These are phyloP conservation scores for Pulveroboletus frians DNA, from an alignment of 768 basidiomycete species.

Conservation along the genomic window DNA sequence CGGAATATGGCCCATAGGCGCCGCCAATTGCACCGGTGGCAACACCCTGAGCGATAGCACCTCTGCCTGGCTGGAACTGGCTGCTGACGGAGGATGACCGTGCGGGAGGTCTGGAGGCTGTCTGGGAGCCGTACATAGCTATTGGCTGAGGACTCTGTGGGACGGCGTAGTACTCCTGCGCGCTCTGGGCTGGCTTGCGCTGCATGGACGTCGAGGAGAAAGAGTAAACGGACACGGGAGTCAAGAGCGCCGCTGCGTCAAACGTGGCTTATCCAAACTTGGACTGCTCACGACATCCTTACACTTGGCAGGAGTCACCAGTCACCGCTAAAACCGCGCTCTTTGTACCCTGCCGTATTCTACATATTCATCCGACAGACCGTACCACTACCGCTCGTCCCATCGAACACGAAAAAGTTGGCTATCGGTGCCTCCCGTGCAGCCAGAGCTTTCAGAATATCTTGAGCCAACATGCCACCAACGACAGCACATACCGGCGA, in stretches of 20 bases:
- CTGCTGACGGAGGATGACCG: conserved; percentile 27
- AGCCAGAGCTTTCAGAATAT: conserved; percentile 86
- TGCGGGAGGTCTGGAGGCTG: conserved; percentile 21
- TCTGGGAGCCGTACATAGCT: conserved; percentile 27
- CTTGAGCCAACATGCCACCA: conserved; percentile 92
- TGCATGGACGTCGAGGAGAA: conserved; percentile 29
- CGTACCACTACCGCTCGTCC: conserved; percentile 69
- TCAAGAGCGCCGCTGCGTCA: conserved; percentile 5
- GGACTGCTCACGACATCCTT: conserved; percentile 14
- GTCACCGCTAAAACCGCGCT: not conserved
- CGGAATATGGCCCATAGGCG: conserved; percentile 85
- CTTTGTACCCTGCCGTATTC: not conserved
- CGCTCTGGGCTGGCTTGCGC: conserved; percentile 40
- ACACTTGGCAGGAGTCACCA: not conserved
- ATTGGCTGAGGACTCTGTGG: conserved; percentile 54
- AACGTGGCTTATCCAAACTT: conserved; percentile 26
- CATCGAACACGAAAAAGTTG: conserved; percentile 89
- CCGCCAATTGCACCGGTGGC: conserved; percentile 74
- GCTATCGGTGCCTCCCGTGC: conserved; percentile 90
- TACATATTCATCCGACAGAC: conserved; percentile 53
- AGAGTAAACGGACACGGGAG: conserved; percentile 10
- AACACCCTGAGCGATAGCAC: conserved; percentile 69
- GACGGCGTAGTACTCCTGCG: conserved; percentile 60
- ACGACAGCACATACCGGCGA: conserved; percentile 92
- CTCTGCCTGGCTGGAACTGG: conserved; percentile 37